phyloP scores from a whole-genome alignment of 768 basidiomycete genomes.

The Mycena pura region DNA sequence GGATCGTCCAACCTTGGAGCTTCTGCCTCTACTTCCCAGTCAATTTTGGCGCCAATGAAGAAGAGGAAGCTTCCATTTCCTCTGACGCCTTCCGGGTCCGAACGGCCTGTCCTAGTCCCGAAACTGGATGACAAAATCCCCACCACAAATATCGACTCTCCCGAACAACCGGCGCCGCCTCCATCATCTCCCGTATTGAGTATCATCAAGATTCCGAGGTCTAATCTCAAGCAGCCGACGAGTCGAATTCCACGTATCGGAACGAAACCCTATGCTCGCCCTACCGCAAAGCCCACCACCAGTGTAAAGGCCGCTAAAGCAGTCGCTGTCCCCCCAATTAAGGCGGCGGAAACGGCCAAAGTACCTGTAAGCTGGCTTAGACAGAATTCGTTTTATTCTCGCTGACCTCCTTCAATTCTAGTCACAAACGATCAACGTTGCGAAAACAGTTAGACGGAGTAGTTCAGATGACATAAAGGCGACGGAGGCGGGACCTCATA shows the following conservation, averaged over 20 bases:
- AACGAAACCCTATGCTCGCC: conserved; percentile 63
- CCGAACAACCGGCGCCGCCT: background rate
- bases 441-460: conserved; percentile 13
- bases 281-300: conserved; percentile 22
- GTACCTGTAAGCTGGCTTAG: conserved; percentile 6
- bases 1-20: conserved; percentile 10
- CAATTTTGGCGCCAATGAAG: conserved; percentile 17
- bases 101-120: conserved; percentile 1
- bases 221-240: conserved; percentile 55
- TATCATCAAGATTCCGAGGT: conserved; percentile 40
- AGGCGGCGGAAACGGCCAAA: conserved; percentile 3
- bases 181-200: conserved; percentile 32
- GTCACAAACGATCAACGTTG: conserved; percentile 13
- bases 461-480: conserved; percentile 15
- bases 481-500: conserved; percentile 20
- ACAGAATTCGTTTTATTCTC: background rate
- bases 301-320: conserved; percentile 12
- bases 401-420: background rate
- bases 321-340: background rate
- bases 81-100: conserved; percentile 16
- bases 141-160: background rate
- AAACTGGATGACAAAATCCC: conserved; percentile 1
- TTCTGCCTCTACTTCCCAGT: conserved; percentile 15
- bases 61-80: conserved; percentile 26
- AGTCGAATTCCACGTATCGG: conserved; percentile 70